Evolutionary conservation across 2,329 filamentous ascomycete genomes (phyloP).

Genomic region (Cercospora berteroae): DNA sequence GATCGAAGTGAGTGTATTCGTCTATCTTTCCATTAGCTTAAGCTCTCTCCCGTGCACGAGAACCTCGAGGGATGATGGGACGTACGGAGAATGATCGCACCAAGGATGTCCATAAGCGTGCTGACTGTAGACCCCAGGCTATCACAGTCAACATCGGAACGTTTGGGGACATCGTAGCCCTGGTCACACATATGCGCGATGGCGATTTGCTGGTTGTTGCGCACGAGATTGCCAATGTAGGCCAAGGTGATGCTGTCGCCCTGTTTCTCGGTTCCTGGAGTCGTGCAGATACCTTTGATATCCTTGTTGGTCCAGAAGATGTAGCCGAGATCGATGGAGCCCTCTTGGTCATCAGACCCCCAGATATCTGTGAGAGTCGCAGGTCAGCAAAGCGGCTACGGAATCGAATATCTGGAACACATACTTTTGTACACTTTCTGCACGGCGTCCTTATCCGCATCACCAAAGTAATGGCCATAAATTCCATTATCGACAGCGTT

Average conservation of each 20-base stretch:
- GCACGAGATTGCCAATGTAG: neutral
- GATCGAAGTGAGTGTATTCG: neutral
- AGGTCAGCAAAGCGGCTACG: neutral
- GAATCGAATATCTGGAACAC: neutral
- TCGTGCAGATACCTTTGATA: neutral
- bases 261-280: neutral
- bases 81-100: neutral
- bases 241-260: neutral
- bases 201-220: neutral
- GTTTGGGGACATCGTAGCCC: neutral
- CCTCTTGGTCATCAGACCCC: neutral
- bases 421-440: neutral
- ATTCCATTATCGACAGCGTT: neutral
- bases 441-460: neutral
- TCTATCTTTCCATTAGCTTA: neutral
- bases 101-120: neutral
- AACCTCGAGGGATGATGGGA: neutral
- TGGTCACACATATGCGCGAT: neutral
- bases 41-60: neutral
- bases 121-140: neutral
- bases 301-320: neutral
- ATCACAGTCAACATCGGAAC: neutral
- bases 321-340: neutral
- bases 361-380: neutral
- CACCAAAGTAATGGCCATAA: neutral